Evolutionary conservation across 2,329 filamentous ascomycete genomes (phyloP).

Genomic region (Aspergillus sp.): DNA sequence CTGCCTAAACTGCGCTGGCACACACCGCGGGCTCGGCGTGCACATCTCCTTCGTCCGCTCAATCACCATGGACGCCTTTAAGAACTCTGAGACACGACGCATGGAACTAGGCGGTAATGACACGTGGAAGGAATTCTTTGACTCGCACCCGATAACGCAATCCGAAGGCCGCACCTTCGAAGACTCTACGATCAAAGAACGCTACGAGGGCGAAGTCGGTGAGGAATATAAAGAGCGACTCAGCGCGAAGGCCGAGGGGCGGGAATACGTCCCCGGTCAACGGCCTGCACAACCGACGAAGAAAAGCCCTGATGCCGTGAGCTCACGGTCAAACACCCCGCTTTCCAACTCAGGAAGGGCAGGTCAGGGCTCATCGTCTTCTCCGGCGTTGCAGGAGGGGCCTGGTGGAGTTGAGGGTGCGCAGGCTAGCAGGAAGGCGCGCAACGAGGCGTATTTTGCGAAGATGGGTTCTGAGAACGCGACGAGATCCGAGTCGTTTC

Average conservation of each 20-base stretch:
- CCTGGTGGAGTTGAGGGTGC: constrained; percentile 29
- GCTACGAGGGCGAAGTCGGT: constrained; percentile 86
- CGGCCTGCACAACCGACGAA: constrained; percentile 53
- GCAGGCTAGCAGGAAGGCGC: constrained; percentile 60
- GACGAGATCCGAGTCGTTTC: constrained; percentile 70
- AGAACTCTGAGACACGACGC: constrained; percentile 85
- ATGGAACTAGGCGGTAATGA: constrained; percentile 94
- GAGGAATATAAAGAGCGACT: constrained; percentile 95
- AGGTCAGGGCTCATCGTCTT: constrained; percentile 28
- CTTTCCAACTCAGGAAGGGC: constrained; percentile 24
- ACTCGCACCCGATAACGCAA: constrained; percentile 68
- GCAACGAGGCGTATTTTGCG: constrained; percentile 89
- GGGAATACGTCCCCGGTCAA: constrained; percentile 78
- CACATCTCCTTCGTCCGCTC: constrained; percentile 98
- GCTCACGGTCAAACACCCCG: constrained; percentile 35
- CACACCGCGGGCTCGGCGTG: constrained; percentile 91
- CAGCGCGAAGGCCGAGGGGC: constrained; percentile 83
- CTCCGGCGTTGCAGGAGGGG: constrained; percentile 13
- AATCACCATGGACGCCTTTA: constrained; percentile 99
- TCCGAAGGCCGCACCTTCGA: constrained; percentile 76
- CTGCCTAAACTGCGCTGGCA: constrained; percentile 92
- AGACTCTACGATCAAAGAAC: constrained; percentile 84
- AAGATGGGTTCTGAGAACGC: constrained; percentile 84
- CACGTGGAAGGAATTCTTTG: constrained; percentile 85
- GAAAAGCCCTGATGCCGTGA: constrained; percentile 40